These are phyloP conservation scores for Boletellus ananas DNA, from an alignment of 768 basidiomycete species.

Conservation along the genomic window DNA sequence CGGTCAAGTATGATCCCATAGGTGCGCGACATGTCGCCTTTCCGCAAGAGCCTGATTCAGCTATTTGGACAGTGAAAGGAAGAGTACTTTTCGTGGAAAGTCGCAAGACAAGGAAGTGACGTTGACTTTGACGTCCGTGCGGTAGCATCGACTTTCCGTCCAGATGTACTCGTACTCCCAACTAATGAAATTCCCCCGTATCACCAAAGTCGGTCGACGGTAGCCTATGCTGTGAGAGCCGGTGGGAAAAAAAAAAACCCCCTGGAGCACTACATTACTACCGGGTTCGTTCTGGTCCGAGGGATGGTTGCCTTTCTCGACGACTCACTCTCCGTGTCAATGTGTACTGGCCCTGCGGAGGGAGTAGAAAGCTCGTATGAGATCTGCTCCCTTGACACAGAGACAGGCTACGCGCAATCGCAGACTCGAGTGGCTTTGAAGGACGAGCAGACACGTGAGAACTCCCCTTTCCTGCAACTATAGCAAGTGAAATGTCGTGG, in stretches of 20 bases:
- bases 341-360: no score
- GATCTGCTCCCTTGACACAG: no score
- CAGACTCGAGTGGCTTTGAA: not conserved
- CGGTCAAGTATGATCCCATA: slow-evolving; percentile 89
- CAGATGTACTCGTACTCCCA: not conserved
- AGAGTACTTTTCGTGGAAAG: slow-evolving; percentile 78
- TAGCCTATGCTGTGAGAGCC: no score
- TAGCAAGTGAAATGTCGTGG: not conserved
- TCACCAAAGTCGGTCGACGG: no score
- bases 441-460: not conserved
- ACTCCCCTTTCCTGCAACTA: not conserved
- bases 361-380: no score
- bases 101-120: slow-evolving; percentile 64
- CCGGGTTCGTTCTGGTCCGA: no score
- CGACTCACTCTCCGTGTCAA: no score
- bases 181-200: not conserved
- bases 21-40: slow-evolving; percentile 45
- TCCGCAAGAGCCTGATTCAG: not conserved
- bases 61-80: slow-evolving; percentile 48
- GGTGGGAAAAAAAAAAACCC: no score
- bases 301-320: no score
- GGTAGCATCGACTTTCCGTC: not conserved
- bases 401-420: no score
- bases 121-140: not conserved
- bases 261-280: no score